These are phyloP conservation scores for Aspergillus sp. DNA, from an alignment of 2,329 filamentous ascomycete species.

Conservation along the genomic window DNA sequence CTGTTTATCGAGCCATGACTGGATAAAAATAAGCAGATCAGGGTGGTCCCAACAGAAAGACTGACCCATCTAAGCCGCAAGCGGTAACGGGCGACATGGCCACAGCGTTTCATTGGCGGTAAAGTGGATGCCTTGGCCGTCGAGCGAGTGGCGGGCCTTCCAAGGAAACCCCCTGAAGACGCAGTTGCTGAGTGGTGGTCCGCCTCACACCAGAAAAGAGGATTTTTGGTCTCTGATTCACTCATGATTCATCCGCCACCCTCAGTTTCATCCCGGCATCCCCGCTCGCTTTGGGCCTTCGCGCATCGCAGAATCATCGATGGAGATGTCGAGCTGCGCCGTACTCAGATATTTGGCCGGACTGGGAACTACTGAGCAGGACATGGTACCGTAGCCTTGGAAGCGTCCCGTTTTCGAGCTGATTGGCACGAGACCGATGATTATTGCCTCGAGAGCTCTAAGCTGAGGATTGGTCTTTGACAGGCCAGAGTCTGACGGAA, in stretches of 20 bases:
- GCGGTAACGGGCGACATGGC: slow-evolving; percentile 7
- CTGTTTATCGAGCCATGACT: slow-evolving; percentile 9
- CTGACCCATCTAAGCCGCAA: slow-evolving; percentile 19
- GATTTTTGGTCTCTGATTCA: slow-evolving; percentile 1
- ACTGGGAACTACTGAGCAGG: not conserved
- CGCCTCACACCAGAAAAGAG: slow-evolving; percentile 14
- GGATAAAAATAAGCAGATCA: slow-evolving; percentile 20
- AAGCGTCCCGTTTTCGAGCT: not conserved
- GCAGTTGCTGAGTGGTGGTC: slow-evolving; percentile 5
- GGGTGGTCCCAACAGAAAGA: slow-evolving; percentile 12
- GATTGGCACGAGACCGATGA: slow-evolving; percentile 5
- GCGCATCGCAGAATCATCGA: slow-evolving; percentile 15
- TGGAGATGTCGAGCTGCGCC: not conserved
- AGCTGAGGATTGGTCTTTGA: slow-evolving; percentile 1
- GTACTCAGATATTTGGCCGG: slow-evolving; percentile 1
- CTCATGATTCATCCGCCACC: slow-evolving; percentile 19
- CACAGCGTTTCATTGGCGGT: slow-evolving; percentile 13
- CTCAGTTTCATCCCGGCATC: slow-evolving; percentile 5
- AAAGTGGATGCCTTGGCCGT: slow-evolving; percentile 18
- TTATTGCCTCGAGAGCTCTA: not conserved
- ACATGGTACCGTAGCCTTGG: slow-evolving; percentile 17
- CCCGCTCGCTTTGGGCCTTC: slow-evolving; percentile 18
- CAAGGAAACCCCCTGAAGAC: slow-evolving; percentile 7
- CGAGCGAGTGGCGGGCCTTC: slow-evolving; percentile 3
- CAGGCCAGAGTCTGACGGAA: not conserved